Evolutionary conservation across 148 eudicot genomes (phyloP), one percentile per base, ranked within the genome.

Genomic region (Fallopia convolvulus): DNA sequence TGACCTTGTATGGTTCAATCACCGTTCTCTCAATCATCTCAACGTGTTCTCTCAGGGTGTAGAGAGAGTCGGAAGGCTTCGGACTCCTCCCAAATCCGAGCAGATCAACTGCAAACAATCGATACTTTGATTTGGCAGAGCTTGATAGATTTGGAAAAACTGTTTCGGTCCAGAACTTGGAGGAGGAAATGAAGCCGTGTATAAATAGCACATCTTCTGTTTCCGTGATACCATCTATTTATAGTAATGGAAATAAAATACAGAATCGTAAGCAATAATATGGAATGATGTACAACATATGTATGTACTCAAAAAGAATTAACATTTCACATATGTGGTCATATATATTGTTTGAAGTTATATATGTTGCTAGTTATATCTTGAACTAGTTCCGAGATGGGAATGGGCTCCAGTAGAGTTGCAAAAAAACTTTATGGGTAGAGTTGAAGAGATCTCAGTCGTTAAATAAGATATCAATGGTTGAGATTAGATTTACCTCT

Each of bases 11-110:
- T 0, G 78, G 84, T 26, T 87, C 88, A 21, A 94, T 75, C 18
- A 94, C 97, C 1, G 97, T 86, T 5, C 78, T 82, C 73, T 94
- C 97, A 8, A 94, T 94, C 97, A 90, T 92, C 26, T 92, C 93
- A 8, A 94, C 81, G 47, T 94, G 98, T 76, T 94, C 98, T 56
- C 88, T 78, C 17, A 94, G 73, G 1, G 98, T 94, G 80, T 94
- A 94, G 3, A 92, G 79, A 0, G 97, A 94, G 44, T 94, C 97
- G 1, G 79, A 75, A 1, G 98, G 98, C 79, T 94, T 94, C 0
- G 98, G 98, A 78, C 98, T 94, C 82, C 89, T 83, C 61, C 98
- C 98, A 18, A 94, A 94, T 44, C 98, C 98, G 0, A 94, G 84
- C 46, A 94, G 85, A 82, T 94, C 98, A 47, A 94, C 83, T 13